These are phyloP conservation scores for Diaporthe sp. DNA, from an alignment of 2,329 filamentous ascomycete species.

Conservation along the genomic window DNA sequence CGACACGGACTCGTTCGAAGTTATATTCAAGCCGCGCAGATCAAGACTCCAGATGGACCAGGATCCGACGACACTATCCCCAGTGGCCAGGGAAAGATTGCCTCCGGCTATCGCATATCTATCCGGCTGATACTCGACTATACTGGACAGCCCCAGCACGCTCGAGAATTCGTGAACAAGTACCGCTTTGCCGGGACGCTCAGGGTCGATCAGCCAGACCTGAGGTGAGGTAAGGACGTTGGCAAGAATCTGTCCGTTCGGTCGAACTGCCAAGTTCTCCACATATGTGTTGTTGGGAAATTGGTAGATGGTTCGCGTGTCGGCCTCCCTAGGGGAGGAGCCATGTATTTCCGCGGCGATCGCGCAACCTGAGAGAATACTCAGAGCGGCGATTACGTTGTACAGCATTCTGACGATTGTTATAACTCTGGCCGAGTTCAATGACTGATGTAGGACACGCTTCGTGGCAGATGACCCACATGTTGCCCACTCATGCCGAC, in stretches of 20 bases:
- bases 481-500: not conserved
- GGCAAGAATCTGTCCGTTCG: constrained; percentile 55
- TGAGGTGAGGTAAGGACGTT: constrained; percentile 49
- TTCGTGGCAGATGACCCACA: not conserved
- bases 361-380: not conserved
- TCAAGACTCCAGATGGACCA: constrained; percentile 46
- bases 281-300: constrained; percentile 39
- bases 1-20: constrained; percentile 38
- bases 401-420: not conserved
- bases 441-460: not conserved
- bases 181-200: constrained; percentile 41
- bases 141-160: constrained; percentile 49
- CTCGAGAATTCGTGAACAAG: constrained; percentile 49
- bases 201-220: constrained; percentile 52
- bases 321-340: not conserved
- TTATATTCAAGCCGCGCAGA: constrained; percentile 44
- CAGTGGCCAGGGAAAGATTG: constrained; percentile 43
- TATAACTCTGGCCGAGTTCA: not conserved
- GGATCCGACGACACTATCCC: constrained; percentile 38
- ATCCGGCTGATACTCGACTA: constrained; percentile 52
- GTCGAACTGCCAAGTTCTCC: constrained; percentile 55
- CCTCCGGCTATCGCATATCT: constrained; percentile 51
- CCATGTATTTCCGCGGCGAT: not conserved
- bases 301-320: constrained; percentile 29
- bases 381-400: not conserved